Evolutionary conservation across 179 eudicot genomes (phyloP).

Genomic region (Pouteria campechiana): DNA sequence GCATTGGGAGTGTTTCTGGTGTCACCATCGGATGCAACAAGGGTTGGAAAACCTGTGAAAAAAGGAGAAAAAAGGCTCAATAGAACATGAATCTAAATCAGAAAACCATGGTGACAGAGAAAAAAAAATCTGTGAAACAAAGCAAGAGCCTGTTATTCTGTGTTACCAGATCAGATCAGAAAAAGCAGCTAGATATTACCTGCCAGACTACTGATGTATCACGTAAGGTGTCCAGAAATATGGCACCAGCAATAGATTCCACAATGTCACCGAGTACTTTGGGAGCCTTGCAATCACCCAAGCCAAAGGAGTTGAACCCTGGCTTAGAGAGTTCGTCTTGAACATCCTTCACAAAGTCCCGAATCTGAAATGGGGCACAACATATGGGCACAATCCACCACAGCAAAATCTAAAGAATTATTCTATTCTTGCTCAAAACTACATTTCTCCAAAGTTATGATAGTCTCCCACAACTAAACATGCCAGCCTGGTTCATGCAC

Average conservation of each 20-base stretch:
- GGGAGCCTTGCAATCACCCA: constrained; percentile 99
- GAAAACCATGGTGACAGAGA: background rate
- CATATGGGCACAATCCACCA: too few relatives aligned
- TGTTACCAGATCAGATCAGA: too few relatives aligned
- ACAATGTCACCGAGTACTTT: constrained; percentile 97
- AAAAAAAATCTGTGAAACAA: background rate
- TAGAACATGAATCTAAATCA: background rate
- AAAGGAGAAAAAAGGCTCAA: background rate
- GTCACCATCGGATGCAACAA: constrained; percentile 96
- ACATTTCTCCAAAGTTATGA: too few relatives aligned
- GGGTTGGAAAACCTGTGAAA: constrained; percentile 76
- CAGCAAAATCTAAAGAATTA: too few relatives aligned
- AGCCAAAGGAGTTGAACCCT: constrained; percentile 84
- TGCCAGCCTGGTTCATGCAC: too few relatives aligned
- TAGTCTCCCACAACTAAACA: too few relatives aligned
- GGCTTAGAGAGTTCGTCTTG: constrained; percentile 59
- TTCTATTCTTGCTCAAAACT: too few relatives aligned
- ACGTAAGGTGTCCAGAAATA: constrained; percentile 74
- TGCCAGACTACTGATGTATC: constrained; percentile 73
- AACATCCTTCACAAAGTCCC: constrained; percentile 93
- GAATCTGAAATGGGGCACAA: constrained; percentile 48
- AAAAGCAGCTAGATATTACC: constrained; percentile 44
- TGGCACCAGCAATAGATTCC: constrained; percentile 96
- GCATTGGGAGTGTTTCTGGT: constrained; percentile 99
- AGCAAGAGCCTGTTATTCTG: too few relatives aligned